phyloP scores from a whole-genome alignment of 768 basidiomycete species.

The Filobasidium floriforme region DNA sequence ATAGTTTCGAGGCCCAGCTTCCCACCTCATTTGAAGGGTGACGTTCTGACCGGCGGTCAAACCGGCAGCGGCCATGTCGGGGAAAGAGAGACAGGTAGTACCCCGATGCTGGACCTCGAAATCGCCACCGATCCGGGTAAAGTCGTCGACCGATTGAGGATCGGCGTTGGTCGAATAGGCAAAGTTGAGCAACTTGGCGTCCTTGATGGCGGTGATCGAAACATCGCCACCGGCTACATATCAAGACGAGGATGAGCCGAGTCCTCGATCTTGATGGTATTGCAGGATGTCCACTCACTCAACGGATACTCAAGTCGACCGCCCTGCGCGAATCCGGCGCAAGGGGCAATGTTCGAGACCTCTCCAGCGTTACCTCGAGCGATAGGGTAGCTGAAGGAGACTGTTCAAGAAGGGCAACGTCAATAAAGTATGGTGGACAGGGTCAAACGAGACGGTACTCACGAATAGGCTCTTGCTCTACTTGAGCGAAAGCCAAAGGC shows the following conservation, averaged over 20 bases:
- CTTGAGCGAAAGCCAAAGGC: background rate
- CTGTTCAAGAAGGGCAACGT: background rate
- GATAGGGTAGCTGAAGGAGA: background rate
- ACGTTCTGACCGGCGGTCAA: background rate
- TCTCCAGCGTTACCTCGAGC: background rate
- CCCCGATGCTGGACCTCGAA: background rate
- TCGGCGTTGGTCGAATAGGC: slow-evolving; percentile 1
- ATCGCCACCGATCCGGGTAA: background rate
- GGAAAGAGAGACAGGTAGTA: background rate
- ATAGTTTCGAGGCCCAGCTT: background rate
- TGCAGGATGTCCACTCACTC: background rate
- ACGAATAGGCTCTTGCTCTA: background rate
- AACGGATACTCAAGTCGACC: background rate
- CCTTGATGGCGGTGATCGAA: background rate
- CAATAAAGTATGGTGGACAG: background rate
- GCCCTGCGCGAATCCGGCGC: background rate
- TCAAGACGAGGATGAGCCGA: background rate
- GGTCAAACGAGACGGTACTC: background rate
- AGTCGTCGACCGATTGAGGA: background rate
- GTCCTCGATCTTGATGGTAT: too few species aligned
- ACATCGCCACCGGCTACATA: background rate
- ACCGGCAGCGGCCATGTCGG: background rate
- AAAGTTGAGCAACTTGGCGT: background rate
- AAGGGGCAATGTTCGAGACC: background rate
- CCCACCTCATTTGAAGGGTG: slow-evolving; percentile 5